Base-by-base conservation (phyloP, 2,329 filamentous ascomycete species). In the Amesomyces nigricolor region DNA sequence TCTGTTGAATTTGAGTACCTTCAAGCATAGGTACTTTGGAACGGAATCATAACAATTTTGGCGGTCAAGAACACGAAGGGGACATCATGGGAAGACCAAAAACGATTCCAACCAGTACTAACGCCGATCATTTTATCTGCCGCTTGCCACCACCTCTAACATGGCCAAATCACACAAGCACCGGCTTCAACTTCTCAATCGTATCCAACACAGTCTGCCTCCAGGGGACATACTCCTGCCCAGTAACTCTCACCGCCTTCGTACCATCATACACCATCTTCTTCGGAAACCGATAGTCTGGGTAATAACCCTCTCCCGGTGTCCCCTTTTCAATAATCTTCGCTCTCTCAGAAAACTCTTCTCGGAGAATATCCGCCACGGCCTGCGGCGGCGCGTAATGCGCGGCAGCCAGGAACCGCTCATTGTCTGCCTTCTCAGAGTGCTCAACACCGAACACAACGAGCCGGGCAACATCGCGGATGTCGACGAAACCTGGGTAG, bases 391-490 rank as follows among this genome's bases (percentile, higher is more conserved):
- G 65, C 0, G 65, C 69, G 30, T 64, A 67, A 3, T 65, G 66
- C 1, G 61, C 62, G 37, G 65, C 64, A 0, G 68, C 67, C 17
- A 77, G 66, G 56, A 73, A 77, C 8, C 74, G 65, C 61, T 78
- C 67, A 2, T 72, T 71, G 53, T 75, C 63, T 0, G 71, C 65
- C 42, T 68, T 59, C 0, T 66, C 61, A 0, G 70, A 62, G 32
- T 75, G 63, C 53, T 72, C 69, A 17, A 70, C 67, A 0, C 65
- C 65, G 62, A 70, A 75, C 2, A 71, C 62, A 13, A 73, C 64
- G 42, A 74, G 64, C 7, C 66, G 64, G 2, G 73, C 73, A 0
- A 77, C 74, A 54, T 78, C 74, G 5, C 73, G 67, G 0, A 77
- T 72, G 57, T 78, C 75, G 13, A 78, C 71, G 8, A 65, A 65